Base-by-base conservation (phyloP, 164 flowering plant species). In the Nelumbo lutea region DNA sequence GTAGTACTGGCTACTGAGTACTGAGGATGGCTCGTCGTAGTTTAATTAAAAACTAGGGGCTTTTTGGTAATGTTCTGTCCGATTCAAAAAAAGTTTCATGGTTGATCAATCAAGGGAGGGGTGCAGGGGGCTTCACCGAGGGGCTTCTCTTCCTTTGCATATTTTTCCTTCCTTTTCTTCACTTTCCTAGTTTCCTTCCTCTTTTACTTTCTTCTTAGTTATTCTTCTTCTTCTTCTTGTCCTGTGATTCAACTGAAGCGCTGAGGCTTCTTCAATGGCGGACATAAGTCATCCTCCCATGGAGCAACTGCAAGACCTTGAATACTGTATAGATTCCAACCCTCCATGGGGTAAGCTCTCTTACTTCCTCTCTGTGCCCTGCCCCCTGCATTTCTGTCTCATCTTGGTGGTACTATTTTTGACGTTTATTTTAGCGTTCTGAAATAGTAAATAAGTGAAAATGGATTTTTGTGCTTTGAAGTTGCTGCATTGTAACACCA, bases 291-390 rank as follows among this genome's bases (percentile, higher is more conserved):
- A 88, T 74, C 93, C 73, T 73, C 97, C 97, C 59, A 91, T 91
- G 97, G 97, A 91, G 52, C 97, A 91, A 75, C 90, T 91, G 15
- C 97, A 91, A 68, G 97, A 89, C 86, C 89, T 91, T 45, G 97
- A 91, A 69, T 91, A 88, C 70, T 91, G 97, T 79, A 89, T 91
- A 72, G 97, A 91, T 79, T 91, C 97, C 48, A 91, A 91, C 73
- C 95, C 97, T 78, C 87, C 95, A n/a, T 91, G 95, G 97, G 78
- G 97, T 89, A 83, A 58, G 73, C 27, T 11, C 61, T 53, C 64
- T 57, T 41, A 60, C 53, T 63, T 10, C 43, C 59, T 63, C 48
- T 63, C 61, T 69, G 2, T 52, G 14, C 69, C 42, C n/a, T 52
- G n/a, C 65, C 40, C 44, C 9, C 42, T 3, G 66, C 42, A 10